Base-by-base conservation (phyloP, 2,329 filamentous ascomycete genomes). In the Endoconidiophora polonica region DNA sequence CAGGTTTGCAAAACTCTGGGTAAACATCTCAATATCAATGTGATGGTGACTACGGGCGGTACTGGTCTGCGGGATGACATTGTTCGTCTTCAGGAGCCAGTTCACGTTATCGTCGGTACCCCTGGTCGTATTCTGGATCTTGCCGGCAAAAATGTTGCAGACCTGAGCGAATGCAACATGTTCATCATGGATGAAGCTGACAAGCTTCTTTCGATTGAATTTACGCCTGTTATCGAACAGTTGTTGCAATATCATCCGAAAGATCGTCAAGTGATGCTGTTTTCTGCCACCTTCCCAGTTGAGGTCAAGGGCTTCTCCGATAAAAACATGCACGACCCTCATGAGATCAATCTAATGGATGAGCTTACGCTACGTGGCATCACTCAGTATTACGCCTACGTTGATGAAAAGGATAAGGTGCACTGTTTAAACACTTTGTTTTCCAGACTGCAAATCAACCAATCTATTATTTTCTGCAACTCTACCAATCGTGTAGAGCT, bases 141-240 rank as follows among this genome's bases (percentile, higher is more conserved):
- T 58, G 90, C 91, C 53, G 87, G 88, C 65, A 96, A 98, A 70
- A 87, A 85, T 56, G 88, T 98, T 54, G 91, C 91, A 55, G 91
- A 98, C 66, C 76, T 98, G 46, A 93, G 88, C 59, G 83, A 93
- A 68, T 96, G 91, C 64, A 83, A 87, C 59, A 96, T 93, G 62
- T 98, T 98, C 64, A 86, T 98, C 68, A 98, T 98, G 91, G 91
- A 98, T 61, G 91, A 98, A 66, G 91, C 91, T 50, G 91, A 98
- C 68, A 98, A 98, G 71, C 79, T 98, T 54, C 76, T 98, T 46
- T 98, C 91, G 5, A 79, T 86, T 53, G 91, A 98, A 63, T 98
- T 98, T 63, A 98, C 91, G 5, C 87, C 90, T 23, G 88, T 94
- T 56, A 94, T 98, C 57, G 93, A 98, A 66, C 87, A 98, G 64